Evolutionary conservation across 441 rosid genomes (phyloP), one percentile per base, ranked within the genome.

Genomic region (Populus hybrid): DNA sequence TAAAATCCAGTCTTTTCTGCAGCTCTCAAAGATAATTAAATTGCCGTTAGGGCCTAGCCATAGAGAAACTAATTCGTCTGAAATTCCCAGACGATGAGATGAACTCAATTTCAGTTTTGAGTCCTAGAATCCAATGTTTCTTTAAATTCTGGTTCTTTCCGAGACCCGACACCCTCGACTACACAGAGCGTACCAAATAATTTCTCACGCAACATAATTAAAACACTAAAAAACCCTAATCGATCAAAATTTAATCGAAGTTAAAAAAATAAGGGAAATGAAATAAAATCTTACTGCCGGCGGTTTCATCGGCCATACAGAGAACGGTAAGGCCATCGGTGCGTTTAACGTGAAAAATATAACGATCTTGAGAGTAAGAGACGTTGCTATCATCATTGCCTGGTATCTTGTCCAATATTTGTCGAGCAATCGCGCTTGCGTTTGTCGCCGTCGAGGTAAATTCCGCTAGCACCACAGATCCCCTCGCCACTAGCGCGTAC

Each of bases 281-380:
- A 14, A 42, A 70, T 66, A 10, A 18, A 32, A n/a, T 28, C 90
- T 78, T 86, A 95, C 97, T 89, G 84, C 93, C 99, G 77, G 93
- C 90, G 70, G 90, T 84, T 72, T 91, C 98, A n/a, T 95, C 97
- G 50, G 97, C 98, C 99, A 95, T 92, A 79, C 99, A 95, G 83
- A 95, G 97, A 72, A 85, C 93, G 83, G 97, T 89, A 79, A 94
- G 95, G 78, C 99, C 98, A 81, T 95, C 97, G 77, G 97, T 95
- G 78, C 98, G 92, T 69, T 91, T 92, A 77, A 94, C 93, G 75
- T 94, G 98, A 82, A 95, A 94, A 77, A 94, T 90, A 74, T 81
- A 92, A 36, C 99, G 95, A 84, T 90, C 98, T 79, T 95, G 97
- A 57, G 98, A 95, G 78, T 94, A 94, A 1, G 99, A 95, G 40